Conservation (phyloP, 164 flowering plant genomes). For the Euptelea pleiosperma region DNA sequence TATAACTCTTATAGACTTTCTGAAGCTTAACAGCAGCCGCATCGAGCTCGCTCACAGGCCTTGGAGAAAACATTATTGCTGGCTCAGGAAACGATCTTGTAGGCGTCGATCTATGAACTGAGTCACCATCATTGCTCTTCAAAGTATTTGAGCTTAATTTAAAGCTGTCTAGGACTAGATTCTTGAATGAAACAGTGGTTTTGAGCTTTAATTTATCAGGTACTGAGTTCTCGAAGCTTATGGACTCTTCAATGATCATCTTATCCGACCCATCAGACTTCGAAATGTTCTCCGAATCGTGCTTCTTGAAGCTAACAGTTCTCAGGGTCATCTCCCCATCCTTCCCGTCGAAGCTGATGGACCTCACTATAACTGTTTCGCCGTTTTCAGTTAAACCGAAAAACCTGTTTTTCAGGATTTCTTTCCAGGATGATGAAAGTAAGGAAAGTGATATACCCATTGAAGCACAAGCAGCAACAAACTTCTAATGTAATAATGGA, state of each 20-base stretch:
- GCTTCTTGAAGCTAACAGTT: conserved; percentile 35
- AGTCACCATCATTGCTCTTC: conserved; percentile 6
- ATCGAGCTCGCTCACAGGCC: conserved; percentile 38
- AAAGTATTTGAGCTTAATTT: conserved; percentile 2
- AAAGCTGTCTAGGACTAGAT: conserved; percentile 6
- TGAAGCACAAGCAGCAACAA: conserved; percentile 5
- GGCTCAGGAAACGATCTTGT: conserved; percentile 10
- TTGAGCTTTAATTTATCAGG: conserved; percentile 19
- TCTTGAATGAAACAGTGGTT: conserved; percentile 27
- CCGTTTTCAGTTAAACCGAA: conserved; percentile 13
- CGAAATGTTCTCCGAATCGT: conserved; percentile 20
- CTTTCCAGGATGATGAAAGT: conserved; percentile 32
- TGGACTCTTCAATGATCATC: conserved; percentile 22
- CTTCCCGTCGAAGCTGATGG: conserved; percentile 30
- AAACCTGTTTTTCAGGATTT: conserved; percentile 13
- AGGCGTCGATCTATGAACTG: background rate
- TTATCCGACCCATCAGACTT: conserved; percentile 17
- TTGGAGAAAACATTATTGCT: conserved; percentile 21
- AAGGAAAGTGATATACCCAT: conserved; percentile 47
- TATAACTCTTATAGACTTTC: conserved; percentile 68
- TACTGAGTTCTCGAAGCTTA: conserved; percentile 39
- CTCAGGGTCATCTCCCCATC: conserved; percentile 24
- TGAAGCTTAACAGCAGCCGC: conserved; percentile 66
- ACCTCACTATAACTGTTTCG: conserved; percentile 25
- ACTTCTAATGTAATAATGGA: background rate